phyloP scores from a whole-genome alignment of 106 monocot species.

The Dendrobium nobile region DNA sequence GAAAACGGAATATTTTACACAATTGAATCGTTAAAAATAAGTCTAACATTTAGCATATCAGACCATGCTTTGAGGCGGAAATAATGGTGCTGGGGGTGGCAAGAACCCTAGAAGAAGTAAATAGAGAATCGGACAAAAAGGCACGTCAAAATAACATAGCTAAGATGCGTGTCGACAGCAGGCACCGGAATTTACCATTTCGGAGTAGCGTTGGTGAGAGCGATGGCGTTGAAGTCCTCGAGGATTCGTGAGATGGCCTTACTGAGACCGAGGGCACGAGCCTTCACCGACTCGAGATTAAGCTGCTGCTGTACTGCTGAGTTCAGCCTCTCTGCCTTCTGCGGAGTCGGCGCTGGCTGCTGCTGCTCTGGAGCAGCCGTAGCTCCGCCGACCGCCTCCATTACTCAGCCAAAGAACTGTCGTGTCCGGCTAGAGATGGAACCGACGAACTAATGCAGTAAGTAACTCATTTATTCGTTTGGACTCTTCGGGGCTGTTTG shows the following conservation, averaged over 20 bases:
- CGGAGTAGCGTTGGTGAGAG: slow-evolving; percentile 60
- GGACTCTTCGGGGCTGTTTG: too few species aligned
- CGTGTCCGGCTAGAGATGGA: not conserved
- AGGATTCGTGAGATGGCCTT: slow-evolving; percentile 93
- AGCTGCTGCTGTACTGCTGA: slow-evolving; percentile 77
- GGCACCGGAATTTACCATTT: slow-evolving; percentile 46
- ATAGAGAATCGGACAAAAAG: not conserved
- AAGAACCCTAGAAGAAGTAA: not conserved
- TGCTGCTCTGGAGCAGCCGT: slow-evolving; percentile 6
- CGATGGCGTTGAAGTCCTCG: slow-evolving; percentile 70
- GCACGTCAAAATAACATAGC: not conserved
- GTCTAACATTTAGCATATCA: not conserved
- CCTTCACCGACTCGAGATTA: slow-evolving; percentile 82
- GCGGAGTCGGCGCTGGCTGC: slow-evolving; percentile 10
- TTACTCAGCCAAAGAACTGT: not conserved
- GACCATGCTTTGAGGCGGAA: not conserved
- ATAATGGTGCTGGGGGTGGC: not conserved
- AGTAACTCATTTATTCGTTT: not conserved
- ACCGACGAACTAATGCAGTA: not conserved
- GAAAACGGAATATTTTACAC: not conserved
- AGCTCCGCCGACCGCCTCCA: slow-evolving; percentile 18
- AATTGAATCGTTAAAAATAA: not conserved
- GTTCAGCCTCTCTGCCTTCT: slow-evolving; percentile 53
- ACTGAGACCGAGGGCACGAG: slow-evolving; percentile 74
- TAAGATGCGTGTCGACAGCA: not conserved